These are phyloP conservation scores for Aureobasidium musti DNA, from an alignment of 2,329 filamentous ascomycete species.

Conservation along the genomic window DNA sequence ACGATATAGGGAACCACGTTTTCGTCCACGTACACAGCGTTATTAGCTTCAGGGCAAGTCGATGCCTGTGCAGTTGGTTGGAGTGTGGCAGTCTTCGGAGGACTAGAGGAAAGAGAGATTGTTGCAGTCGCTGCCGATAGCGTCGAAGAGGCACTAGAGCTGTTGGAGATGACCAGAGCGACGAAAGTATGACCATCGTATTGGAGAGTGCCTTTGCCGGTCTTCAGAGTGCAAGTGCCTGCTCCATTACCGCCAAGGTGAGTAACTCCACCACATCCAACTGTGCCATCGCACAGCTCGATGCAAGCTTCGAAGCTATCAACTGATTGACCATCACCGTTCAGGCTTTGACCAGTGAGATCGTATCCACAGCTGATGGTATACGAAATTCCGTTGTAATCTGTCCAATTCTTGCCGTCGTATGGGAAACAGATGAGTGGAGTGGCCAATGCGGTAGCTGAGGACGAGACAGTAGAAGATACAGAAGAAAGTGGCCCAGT, in stretches of 20 bases:
- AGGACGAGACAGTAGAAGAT: slow-evolving; percentile 30
- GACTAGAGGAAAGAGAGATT: slow-evolving; percentile 22
- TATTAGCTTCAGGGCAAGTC: slow-evolving; percentile 29
- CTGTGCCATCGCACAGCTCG: slow-evolving; percentile 31
- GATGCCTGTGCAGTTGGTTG: slow-evolving; percentile 16
- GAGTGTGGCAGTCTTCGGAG: slow-evolving; percentile 20
- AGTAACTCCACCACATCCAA: slow-evolving; percentile 31
- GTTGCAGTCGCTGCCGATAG: neutral
- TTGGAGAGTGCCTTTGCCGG: slow-evolving; percentile 14
- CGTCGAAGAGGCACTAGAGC: neutral
- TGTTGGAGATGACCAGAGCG: slow-evolving; percentile 16
- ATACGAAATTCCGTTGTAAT: slow-evolving; percentile 29
- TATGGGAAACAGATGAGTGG: slow-evolving; percentile 32
- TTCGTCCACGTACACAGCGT: slow-evolving; percentile 28
- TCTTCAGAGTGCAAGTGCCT: slow-evolving; percentile 34
- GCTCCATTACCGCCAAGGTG: slow-evolving; percentile 34
- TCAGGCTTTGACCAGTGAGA: slow-evolving; percentile 17
- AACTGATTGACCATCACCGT: neutral
- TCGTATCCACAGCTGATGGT: slow-evolving; percentile 31
- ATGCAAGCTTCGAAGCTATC: slow-evolving; percentile 34
- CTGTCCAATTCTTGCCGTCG: slow-evolving; percentile 31
- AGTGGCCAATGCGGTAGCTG: slow-evolving; percentile 19
- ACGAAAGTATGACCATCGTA: slow-evolving; percentile 31
- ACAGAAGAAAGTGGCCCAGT: slow-evolving; percentile 37
- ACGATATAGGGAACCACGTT: slow-evolving; percentile 32